phyloP scores from a whole-genome alignment of 306 rosid species.

The Prinsepia uniflora region DNA sequence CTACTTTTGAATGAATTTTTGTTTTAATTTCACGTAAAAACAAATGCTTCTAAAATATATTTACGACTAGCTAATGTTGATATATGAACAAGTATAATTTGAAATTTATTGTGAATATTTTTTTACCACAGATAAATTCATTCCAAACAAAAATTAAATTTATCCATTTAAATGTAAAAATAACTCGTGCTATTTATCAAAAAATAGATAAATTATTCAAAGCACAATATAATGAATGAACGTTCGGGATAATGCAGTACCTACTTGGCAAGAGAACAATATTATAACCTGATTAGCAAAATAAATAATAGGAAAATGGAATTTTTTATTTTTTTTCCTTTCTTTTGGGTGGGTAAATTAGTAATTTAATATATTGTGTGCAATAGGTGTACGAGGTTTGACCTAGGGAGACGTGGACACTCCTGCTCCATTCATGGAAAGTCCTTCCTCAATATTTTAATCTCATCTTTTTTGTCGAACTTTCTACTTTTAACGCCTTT shows the following conservation, averaged over 20 bases:
- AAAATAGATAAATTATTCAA: neutral
- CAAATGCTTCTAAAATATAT: no score
- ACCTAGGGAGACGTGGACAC: conserved; percentile 71
- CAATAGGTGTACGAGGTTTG: conserved; percentile 72
- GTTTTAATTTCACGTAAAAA: no score
- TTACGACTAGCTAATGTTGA: no score
- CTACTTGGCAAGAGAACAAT: neutral
- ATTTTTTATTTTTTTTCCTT: no score
- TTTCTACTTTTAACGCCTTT: conserved; percentile 27
- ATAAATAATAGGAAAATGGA: neutral
- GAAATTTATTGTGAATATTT: no score
- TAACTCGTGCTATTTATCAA: no score
- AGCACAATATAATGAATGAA: neutral
- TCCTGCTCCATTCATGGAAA: conserved; percentile 56
- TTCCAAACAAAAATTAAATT: no score
- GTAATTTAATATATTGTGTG: conserved; percentile 34
- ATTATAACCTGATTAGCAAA: neutral
- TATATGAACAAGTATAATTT: no score
- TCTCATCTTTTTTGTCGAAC: conserved; percentile 27
- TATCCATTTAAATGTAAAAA: no score
- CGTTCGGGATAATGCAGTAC: neutral
- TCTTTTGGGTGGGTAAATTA: neutral
- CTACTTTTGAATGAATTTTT: no score
- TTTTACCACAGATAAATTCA: no score
- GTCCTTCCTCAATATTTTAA: conserved; percentile 22